Evolutionary conservation across 164 flowering plant genomes (phyloP), one percentile per base, ranked within the genome.

Genomic region (Pachysandra terminalis): DNA sequence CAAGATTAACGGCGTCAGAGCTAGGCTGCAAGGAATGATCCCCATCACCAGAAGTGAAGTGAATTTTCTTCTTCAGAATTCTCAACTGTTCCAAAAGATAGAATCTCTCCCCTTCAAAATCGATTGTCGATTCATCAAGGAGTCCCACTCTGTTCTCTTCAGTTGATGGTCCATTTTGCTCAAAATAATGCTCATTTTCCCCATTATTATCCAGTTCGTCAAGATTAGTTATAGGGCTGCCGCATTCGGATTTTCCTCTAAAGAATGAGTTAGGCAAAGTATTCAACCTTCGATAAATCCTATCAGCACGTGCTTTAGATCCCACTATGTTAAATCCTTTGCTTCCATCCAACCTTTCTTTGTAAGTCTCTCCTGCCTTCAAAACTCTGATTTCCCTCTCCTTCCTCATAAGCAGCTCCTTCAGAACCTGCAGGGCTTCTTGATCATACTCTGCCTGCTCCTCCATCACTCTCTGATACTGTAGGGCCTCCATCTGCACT

Each of bases 401-500:
- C 71, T 77, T 85, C 69, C 82, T 87, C 1, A 52, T 70, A 15
- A 91, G 75, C 52, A 82, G 59, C 27, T 83, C 90, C 52, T 80
- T 89, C 77, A 86, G 65, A 15, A 65, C 83, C 61, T 85, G 85
- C 32, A 93, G 41, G 2, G 86, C 96, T 63, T 88, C 93, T 57
- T 84, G 80, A 63, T 93, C 96, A 66, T 89, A 90, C 79, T 91
- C 96, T 24, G 88, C 88, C 62, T 91, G 97, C 75, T 91, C 98
- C 63, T 93, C 97, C 95, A 93, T 93, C 95, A 93, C 83, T 68
- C 98, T 87, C 76, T 87, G 90, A 77, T 91, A 91, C 72, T 93
- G 98, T 65, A 89, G 75, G 5, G 95, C 93, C 71, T 91, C 96
- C 98, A 90, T 89, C 27, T 87, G 90, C 6, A 90, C 82, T 13